A percentile compares a stretch with the other conserved stretches of the same genome.
These are phyloP conservation scores for Podospora appendiculata DNA, from an alignment of 495 filamentous ascomycete genomes.

Conservation along the genomic window DNA sequence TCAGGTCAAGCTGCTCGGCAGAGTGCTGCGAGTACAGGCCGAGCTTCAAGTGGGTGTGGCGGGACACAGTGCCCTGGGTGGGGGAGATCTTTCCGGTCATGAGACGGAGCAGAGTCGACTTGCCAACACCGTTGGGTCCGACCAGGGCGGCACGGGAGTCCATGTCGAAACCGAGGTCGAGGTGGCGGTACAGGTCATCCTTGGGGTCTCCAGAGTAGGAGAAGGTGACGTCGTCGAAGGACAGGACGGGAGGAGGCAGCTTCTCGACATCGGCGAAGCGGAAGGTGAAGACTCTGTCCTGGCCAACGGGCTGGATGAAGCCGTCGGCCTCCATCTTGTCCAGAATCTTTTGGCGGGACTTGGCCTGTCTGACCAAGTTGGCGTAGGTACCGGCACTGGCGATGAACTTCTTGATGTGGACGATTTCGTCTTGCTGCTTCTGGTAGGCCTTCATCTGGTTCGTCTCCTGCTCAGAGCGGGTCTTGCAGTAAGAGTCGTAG, in stretches of 20 bases:
- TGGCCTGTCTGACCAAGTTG: constrained; percentile 97
- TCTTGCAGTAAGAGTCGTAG: constrained; percentile 98
- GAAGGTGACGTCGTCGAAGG: constrained; percentile 95
- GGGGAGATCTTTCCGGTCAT: constrained; percentile 96
- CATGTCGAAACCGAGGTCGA: constrained; percentile 99
- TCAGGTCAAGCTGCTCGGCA: constrained; percentile 94
- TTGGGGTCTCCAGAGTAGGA: constrained; percentile 86
- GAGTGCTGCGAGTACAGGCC: constrained; percentile 98
- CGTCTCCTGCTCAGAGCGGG: constrained; percentile 83
- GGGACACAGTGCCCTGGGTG: constrained; percentile 69
- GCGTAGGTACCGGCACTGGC: constrained; percentile 99
- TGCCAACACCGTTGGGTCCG: constrained; percentile 98
- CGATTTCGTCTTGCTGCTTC: constrained; percentile 99
- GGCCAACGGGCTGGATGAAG: constrained; percentile 82
- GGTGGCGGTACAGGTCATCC: constrained; percentile 91
- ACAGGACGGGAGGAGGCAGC: constrained; percentile 90
- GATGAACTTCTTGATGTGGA: constrained; percentile 99
- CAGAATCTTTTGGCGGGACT: constrained; percentile 98
- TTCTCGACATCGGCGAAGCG: constrained; percentile 98
- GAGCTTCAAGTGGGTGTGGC: constrained; percentile 97
- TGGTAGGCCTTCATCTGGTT: constrained; percentile 98
- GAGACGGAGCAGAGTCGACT: constrained; percentile 94
- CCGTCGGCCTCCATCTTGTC: constrained; percentile 99
- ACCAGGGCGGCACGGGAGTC: constrained; percentile 95
- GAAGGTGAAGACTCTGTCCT: constrained; percentile 93